These are phyloP conservation scores for Ceratobasidium sp. DNA, from an alignment of 1,284 basidiomycete species.

Conservation along the genomic window DNA sequence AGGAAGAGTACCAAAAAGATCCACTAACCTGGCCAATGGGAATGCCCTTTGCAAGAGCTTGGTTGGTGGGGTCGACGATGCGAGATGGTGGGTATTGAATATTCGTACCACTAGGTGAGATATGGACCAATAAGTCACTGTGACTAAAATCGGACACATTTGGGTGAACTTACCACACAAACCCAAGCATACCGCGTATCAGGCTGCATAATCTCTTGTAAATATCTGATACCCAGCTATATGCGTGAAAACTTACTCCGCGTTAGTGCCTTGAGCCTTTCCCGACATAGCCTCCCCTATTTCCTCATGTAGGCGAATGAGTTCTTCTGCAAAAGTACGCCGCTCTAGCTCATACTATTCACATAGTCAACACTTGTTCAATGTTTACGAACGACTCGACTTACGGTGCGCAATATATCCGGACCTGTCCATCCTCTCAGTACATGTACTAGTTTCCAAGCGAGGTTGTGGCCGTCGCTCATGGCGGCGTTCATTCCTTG, in stretches of 20 bases:
- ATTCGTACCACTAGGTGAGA: constrained; percentile 65
- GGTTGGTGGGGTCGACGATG: constrained; percentile 65
- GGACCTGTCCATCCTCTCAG: constrained; percentile 28
- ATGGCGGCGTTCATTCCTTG: constrained; percentile 58
- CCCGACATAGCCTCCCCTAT: constrained; percentile 23
- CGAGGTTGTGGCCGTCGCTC: constrained; percentile 56
- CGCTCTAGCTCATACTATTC: constrained; percentile 28
- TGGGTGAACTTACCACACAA: constrained; percentile 8
- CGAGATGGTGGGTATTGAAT: constrained; percentile 72
- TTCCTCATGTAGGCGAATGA: constrained; percentile 17
- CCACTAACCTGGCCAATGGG: constrained; percentile 62
- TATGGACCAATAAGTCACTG: neutral
- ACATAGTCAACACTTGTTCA: neutral
- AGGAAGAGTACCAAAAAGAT: neutral
- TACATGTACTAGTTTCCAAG: constrained; percentile 35
- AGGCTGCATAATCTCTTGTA: neutral
- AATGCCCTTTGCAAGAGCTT: constrained; percentile 65
- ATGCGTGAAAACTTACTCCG: constrained; percentile 1
- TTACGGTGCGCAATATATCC: constrained; percentile 10
- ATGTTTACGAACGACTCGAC: neutral
- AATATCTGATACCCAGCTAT: neutral
- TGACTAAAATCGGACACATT: neutral
- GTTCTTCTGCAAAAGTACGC: constrained; percentile 19
- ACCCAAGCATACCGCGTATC: neutral
- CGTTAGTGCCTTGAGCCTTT: constrained; percentile 5